These are phyloP conservation scores for Tolypocladium ophioglossoides DNA, from an alignment of 2,329 filamentous ascomycete genomes.

Conservation along the genomic window DNA sequence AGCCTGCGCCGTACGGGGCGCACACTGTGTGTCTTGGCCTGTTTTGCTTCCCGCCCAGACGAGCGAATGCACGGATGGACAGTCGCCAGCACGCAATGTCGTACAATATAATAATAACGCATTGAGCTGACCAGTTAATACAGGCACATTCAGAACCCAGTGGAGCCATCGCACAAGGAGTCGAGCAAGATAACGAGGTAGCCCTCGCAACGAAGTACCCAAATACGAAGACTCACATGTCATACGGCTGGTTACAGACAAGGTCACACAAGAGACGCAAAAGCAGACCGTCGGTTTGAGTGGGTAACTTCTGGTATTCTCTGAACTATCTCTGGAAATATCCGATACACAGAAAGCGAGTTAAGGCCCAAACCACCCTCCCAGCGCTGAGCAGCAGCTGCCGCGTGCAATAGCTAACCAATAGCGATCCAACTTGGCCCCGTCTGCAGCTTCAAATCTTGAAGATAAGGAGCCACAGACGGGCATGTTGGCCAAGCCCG, in stretches of 20 bases:
- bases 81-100: not conserved
- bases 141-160: too few species aligned
- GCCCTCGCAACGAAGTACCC: too few species aligned
- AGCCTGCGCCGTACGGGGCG: too few species aligned
- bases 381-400: conserved; percentile 8
- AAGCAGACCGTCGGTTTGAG: conserved; percentile 24
- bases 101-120: too few species aligned
- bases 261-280: not conserved
- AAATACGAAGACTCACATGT: not conserved
- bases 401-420: not conserved
- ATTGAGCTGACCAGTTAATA: too few species aligned
- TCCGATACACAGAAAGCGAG: conserved; percentile 58
- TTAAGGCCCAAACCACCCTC: conserved; percentile 30
- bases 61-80: too few species aligned
- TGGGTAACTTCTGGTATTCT: conserved; percentile 60
- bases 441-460: not conserved
- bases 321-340: conserved; percentile 28
- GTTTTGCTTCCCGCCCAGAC: too few species aligned
- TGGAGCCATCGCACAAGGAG: too few species aligned
- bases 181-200: too few species aligned
- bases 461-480: not conserved
- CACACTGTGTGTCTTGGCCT: not conserved
- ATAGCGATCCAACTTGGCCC: conserved; percentile 2
- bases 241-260: not conserved
- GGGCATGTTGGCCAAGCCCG: not conserved